These are phyloP conservation scores for Carpinus fangiana DNA, from an alignment of 306 rosid species.

Conservation along the genomic window DNA sequence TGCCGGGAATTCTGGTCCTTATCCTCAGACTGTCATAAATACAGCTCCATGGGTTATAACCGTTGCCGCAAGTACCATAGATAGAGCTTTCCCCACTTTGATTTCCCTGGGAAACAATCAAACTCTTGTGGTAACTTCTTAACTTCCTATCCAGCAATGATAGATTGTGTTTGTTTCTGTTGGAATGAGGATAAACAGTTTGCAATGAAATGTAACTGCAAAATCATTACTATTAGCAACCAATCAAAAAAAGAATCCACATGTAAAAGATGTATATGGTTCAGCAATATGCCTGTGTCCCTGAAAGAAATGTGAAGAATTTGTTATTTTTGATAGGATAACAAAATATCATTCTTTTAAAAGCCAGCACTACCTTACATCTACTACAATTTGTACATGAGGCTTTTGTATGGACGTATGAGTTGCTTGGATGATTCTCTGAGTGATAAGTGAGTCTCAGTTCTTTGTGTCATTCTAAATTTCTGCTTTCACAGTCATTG, in stretches of 20 bases:
- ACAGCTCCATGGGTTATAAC: constrained; percentile 65
- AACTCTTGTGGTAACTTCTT: constrained; percentile 49
- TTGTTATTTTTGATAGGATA: neutral
- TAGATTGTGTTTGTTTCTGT: neutral
- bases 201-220: neutral
- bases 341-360: neutral
- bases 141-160: constrained; percentile 13
- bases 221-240: too few relatives aligned
- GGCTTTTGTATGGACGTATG: constrained; percentile 3
- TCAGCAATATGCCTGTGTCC: neutral
- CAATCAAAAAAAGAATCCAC: constrained; percentile 17
- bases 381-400: neutral
- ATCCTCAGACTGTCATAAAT: constrained; percentile 60
- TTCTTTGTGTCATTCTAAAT: neutral
- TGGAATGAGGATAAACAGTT: neutral
- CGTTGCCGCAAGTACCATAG: constrained; percentile 60
- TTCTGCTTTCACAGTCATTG: neutral
- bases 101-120: constrained; percentile 60
- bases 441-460: neutral
- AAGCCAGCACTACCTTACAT: constrained; percentile 4
- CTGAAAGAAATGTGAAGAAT: neutral
- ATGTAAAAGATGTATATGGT: neutral
- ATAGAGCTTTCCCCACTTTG: constrained; percentile 51
- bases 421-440: neutral
- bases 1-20: constrained; percentile 65